Evolutionary conservation across 2,329 filamentous ascomycete species (phyloP), one percentile per base, ranked within the genome.

Genomic region (Calycina marina): DNA sequence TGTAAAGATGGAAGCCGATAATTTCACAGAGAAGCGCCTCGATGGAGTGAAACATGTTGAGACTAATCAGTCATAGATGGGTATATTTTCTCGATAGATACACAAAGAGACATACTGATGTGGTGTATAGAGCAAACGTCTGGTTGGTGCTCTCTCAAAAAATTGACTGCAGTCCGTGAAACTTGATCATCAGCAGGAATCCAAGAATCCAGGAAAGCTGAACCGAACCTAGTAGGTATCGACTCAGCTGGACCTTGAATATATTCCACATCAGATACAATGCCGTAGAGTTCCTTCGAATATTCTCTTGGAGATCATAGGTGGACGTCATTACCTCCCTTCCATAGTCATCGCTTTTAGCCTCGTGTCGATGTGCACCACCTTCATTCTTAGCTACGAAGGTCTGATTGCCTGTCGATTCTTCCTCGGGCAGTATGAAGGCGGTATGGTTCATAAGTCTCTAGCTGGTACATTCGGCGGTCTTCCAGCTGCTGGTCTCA

Each of bases 401-500:
- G 58, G 58, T n/a, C 51, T 66, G 2, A 53, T 60, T 4, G 58
- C 56, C 3, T 49, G 58, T n/a, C 58, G 65, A 1, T 60, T 65
- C 25, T 46, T 67, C 3, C 52, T 68, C 0, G 64, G 64, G 9
- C 49, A 58, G 5, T 57, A 57, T 39, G 64, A 68, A 42, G 60
- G 61, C 6, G 63, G 62, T 61, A 64, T 1, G 67, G 72, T 72
- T 54, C 75, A 75, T 51, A 75, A 68, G 1, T 69, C 69, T 3
- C 63, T 92, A 5, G 82, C 84, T 1, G 86, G 81, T 26, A 77
- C 75, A 2, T 85, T 92, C 48, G 81, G 82, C 0, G 81, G 82
- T 80, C 15, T 81, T 69, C 38, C 59, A 67, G 33, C 50, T 1
- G 72, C 66, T 28, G 66, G 59, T 3, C 41, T 62, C 3, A 32